Base-by-base conservation (phyloP, 1,284 basidiomycete genomes). In the Filobasidium uniguttulatum region DNA sequence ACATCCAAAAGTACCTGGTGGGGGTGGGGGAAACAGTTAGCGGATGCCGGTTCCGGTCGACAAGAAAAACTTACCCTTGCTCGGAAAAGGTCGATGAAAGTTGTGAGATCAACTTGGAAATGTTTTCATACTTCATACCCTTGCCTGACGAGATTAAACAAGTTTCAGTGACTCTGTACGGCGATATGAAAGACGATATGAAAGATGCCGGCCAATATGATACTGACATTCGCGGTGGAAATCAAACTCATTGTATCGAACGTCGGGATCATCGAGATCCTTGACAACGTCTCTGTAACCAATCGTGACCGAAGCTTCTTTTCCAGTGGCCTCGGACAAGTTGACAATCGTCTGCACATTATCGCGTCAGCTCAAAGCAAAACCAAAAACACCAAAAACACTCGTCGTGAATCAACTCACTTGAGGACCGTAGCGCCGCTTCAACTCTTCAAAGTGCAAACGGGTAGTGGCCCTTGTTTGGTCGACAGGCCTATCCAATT, bases 81-180 rank as follows among this genome's bases (percentile, higher is more conserved):
- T 74, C 63, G 55, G 82, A 80, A 61, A 91, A 89, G 1, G 74
- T 76, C 36, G 78, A 75, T 55, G 82, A 79, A 63, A 90, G 74
- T 29, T 74, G 66, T n/a, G 74, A 68, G 48, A 86, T 77, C 28
- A 97, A 74, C 53, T 82, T 82, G 5, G 79, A 77, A 48, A 97
- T 89, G 53, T 93, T 91, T 70, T 94, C 90, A 62, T 71, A 93
- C 78, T 85, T 85, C 85, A 90, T 90, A 15, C 88, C 87, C 62
- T 77, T 82, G 5, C 85, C 52, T 49, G 45, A 23, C n/a, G n/a
- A n/a, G n/a, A n/a, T n/a, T n/a, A n/a, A n/a, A 19, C 23, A 14
- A 5, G 15, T 22, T 29, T 5, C 9, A 48, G 17, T n/a, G n/a
- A n/a, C n/a, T n/a, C n/a, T n/a, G n/a, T 15, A 3, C 8, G n/a